Conservation (phyloP, 192 early-diverging fungal species). For the Chytriomyces confervae region DNA sequence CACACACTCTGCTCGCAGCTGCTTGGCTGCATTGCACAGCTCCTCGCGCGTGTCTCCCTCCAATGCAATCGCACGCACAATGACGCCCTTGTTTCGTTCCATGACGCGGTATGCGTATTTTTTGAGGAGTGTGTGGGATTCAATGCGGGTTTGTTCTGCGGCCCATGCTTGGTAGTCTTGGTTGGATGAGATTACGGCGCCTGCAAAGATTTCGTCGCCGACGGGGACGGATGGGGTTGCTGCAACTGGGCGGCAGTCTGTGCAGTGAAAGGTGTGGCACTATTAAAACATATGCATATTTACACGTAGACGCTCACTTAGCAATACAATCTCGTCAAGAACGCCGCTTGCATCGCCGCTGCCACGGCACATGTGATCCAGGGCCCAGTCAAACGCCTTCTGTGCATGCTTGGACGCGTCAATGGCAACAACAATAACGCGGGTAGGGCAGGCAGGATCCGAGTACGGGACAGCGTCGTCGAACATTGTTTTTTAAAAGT, state of each 20-base stretch:
- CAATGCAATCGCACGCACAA: neutral
- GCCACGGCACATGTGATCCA: neutral
- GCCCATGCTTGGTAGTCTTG: neutral
- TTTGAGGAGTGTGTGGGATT: conserved; percentile 2
- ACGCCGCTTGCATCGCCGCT: no score
- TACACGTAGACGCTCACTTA: no score
- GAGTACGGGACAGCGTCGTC: conserved; percentile 26
- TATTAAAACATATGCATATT: no score
- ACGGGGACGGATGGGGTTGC: neutral
- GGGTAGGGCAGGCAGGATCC: neutral
- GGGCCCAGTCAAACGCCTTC: neutral
- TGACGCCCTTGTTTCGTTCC: neutral
- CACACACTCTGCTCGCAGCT: neutral
- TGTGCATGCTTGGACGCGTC: conserved; percentile 1
- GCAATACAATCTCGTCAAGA: no score
- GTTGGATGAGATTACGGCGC: neutral
- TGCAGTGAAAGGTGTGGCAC: no score
- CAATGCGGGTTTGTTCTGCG: neutral
- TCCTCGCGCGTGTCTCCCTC: conserved; percentile 5
- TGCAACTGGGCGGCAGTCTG: neutral
- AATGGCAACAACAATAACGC: conserved; percentile 8
- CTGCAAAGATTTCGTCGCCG: neutral
- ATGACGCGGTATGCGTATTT: neutral
- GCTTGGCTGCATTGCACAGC: neutral
- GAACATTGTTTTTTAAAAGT: neutral